A percentile compares a stretch with the other conserved stretches of the same genome.
Conservation (phyloP, 805 yeast genomes). For the Metschnikowia koreensis region DNA sequence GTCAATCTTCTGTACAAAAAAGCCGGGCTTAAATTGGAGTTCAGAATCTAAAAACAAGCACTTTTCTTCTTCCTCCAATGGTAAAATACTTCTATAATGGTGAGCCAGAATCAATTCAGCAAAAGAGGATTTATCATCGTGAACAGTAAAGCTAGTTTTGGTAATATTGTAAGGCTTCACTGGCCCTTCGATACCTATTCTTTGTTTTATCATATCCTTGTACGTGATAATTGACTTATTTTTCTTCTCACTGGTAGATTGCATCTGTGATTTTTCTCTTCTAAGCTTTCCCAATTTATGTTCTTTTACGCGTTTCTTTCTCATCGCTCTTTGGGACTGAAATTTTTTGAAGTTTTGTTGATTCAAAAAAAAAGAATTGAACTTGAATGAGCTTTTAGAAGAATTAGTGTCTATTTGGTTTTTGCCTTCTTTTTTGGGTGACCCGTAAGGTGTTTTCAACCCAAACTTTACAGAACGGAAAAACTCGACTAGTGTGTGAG, state of each 20-base stretch:
- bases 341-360: background rate
- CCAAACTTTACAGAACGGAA: conserved; percentile 5
- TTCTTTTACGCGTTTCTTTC: background rate
- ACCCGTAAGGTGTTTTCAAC: conserved; percentile 1
- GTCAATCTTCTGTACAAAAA: background rate
- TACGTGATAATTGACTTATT: background rate
- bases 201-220: conserved; percentile 5
- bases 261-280: background rate
- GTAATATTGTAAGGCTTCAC: conserved; percentile 7
- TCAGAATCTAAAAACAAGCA: background rate
- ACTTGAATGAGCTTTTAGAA: background rate
- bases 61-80: background rate
- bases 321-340: background rate
- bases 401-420: background rate
- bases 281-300: background rate
- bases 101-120: conserved; percentile 1
- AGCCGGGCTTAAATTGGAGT: background rate
- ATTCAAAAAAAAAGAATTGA: background rate
- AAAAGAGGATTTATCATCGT: background rate
- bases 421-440: conserved; percentile 1
- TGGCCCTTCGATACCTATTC: conserved; percentile 3
- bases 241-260: background rate
- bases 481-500: conserved; percentile 2
- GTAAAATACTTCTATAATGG: background rate
- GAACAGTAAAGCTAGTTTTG: background rate